Base-by-base conservation (phyloP, 345 rosid species). In the Streptanthus diversifolius region DNA sequence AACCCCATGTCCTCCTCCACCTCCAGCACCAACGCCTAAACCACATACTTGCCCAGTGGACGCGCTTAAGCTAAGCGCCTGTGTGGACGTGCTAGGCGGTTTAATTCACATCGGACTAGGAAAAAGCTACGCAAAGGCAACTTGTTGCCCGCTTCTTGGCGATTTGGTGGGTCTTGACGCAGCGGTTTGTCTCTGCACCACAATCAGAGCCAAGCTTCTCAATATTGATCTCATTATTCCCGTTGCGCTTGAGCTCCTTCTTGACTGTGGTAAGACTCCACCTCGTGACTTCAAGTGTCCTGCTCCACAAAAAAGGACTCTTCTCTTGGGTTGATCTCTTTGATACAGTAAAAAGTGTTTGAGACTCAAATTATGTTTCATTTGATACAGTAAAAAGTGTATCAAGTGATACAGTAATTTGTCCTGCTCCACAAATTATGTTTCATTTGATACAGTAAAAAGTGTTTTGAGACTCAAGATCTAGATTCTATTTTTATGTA, bases 21-120 rank as follows among this genome's bases (percentile, higher is more conserved):
- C 45, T 4, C 82, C 82, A 1, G 72, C 81, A 1, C 83, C 85
- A 1, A 80, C 87, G 1, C 82, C 88, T 17, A 61, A 73, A 14
- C 81, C 80, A 3, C 73, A 79, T 67, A 93, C 96, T 3, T 93
- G 98, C 68, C 79, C 97, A 4, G 82, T 87, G 33, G 90, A 90
- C 80, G 74, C 97, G 4, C 73, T 93, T 1, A 90, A 87, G 84
- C 80, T 93, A 5, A 88, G 86, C 1, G 93, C 93, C 1, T 93
- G 98, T 61, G 97, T 93, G 62, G 98, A 93, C 74, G 86, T 93
- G 5, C 64, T 93, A 14, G 93, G 96, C 3, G 98, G 97, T 14
- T 79, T 93, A 8, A 72, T 88, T 63, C 91, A 90, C 76, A 36
- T 90, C 2, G 93, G 97, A 3, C 76, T 93, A 4, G 96, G 97